Evolutionary conservation across 768 basidiomycete genomes (phyloP).

Genomic region (Panus rudis): DNA sequence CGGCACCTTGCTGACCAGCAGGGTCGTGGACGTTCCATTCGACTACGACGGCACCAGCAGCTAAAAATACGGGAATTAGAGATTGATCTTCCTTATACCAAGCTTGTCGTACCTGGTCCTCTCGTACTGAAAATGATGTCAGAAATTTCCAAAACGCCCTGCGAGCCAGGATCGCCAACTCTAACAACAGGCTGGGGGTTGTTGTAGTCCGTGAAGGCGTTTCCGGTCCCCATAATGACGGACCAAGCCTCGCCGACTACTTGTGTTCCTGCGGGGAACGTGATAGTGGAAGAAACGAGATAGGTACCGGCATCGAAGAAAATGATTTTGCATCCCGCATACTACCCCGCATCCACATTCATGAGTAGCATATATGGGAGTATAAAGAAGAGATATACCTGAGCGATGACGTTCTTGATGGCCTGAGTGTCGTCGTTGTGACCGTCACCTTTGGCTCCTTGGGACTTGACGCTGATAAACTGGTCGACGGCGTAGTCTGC

Average conservation of each 20-base stretch:
- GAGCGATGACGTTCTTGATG: conserved; percentile 48
- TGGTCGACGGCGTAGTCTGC: conserved; percentile 51
- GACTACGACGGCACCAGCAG: conserved; percentile 55
- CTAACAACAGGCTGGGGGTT: conserved; percentile 36
- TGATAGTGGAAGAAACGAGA: conserved; percentile 38
- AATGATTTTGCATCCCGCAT: conserved; percentile 68
- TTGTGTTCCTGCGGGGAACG: conserved; percentile 39
- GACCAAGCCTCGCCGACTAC: conserved; percentile 46
- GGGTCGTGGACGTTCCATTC: conserved; percentile 48
- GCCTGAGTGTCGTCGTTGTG: conserved; percentile 68
- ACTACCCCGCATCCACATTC: conserved; percentile 33
- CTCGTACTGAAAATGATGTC: conserved; percentile 39
- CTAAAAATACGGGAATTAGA: conserved; percentile 5
- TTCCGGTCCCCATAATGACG: conserved; percentile 38
- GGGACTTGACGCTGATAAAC: conserved; percentile 62
- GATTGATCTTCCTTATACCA: not conserved
- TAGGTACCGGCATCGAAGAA: conserved; percentile 69
- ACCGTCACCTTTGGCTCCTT: conserved; percentile 73
- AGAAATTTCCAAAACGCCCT: conserved; percentile 36
- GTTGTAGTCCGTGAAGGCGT: conserved; percentile 31
- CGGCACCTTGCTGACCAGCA: conserved; percentile 39
- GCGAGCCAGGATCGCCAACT: conserved; percentile 32
- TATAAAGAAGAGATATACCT: conserved; percentile 29
- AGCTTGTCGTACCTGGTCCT: conserved; percentile 26
- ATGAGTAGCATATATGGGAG: not conserved